phyloP scores from a whole-genome alignment of 805 yeast species.

The Starmerella potacharoeniae region DNA sequence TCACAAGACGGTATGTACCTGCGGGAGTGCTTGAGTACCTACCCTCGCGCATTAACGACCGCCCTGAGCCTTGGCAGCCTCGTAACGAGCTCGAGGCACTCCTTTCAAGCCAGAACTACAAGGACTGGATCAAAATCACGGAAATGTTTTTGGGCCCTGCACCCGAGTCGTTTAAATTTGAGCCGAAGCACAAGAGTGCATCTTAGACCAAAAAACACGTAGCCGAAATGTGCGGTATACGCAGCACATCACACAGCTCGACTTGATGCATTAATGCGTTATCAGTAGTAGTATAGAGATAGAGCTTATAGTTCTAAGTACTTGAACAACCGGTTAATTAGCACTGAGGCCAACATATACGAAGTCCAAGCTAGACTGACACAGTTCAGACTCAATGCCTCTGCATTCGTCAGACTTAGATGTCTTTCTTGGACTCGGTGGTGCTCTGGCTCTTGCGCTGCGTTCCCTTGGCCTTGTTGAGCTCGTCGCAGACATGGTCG shows the following conservation, averaged over 20 bases:
- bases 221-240: no score
- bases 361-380: no score
- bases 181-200: conserved; percentile 92
- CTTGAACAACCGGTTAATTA: no score
- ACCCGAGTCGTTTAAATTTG: conserved; percentile 59
- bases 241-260: no score
- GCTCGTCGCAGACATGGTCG: conserved; percentile 35
- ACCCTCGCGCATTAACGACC: conserved; percentile 82
- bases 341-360: no score
- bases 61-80: conserved; percentile 90
- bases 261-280: no score
- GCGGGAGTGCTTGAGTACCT: conserved; percentile 79
- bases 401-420: background rate
- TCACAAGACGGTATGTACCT: conserved; percentile 90
- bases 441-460: background rate
- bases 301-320: no score
- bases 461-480: conserved; percentile 22
- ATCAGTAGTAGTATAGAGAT: no score
- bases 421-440: background rate
- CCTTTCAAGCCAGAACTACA: conserved; percentile 71
- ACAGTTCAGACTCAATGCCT: no score
- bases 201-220: conserved; percentile 36
- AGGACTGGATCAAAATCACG: conserved; percentile 91
- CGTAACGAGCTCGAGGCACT: conserved; percentile 86
- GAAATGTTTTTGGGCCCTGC: conserved; percentile 92